Base-by-base conservation (phyloP, 164 flowering plant species). In the Cinnamomum micranthum region DNA sequence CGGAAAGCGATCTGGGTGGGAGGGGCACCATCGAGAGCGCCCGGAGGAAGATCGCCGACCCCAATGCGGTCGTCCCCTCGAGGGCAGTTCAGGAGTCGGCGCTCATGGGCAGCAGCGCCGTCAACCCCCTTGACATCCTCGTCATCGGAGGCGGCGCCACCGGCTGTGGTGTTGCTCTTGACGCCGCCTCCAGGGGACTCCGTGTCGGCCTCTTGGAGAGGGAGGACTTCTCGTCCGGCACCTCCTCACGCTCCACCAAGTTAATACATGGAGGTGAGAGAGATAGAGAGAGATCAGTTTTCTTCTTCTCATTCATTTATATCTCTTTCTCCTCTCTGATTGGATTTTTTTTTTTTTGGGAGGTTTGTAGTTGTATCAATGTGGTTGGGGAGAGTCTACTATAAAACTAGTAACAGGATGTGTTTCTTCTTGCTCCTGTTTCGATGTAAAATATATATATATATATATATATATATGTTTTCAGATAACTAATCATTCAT, bases 111-210 rank as follows among this genome's bases (percentile, higher is more conserved):
- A 79, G 93, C n/a, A 88, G 80, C 71, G 5, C 82, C 2, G 79
- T 76, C 6, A 86, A 85, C 74, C 99, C 98, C 27, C 87, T 95
- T n/a, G 99, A 96, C 64, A 77, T 96, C 55, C 93, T 96, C 41
- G 92, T 96, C 15, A 74, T 94, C 23, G 99, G 99, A 23, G 97
- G 99, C 5, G 98, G 99, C 2, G 98, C 92, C 68, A 96, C 99
- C 31, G 99, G 98, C 17, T 85, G 88, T 63, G 99, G 98, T 6
- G 98, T 87, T 3, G 99, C 97, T 1, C 90, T 94, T 0, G 98
- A 96, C 66, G 99, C 98, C 28, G 89, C 73, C 15, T 77, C 97
- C 1, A 80, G 98, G 25, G 99, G 99, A 2, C 88, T 96, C 11
- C 88, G 92, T 23, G 97, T 94, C 60, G 99, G 99, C 10, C 92